Base-by-base conservation (phyloP, 2,329 filamentous ascomycete genomes). In the Zymoseptoria tritici region DNA sequence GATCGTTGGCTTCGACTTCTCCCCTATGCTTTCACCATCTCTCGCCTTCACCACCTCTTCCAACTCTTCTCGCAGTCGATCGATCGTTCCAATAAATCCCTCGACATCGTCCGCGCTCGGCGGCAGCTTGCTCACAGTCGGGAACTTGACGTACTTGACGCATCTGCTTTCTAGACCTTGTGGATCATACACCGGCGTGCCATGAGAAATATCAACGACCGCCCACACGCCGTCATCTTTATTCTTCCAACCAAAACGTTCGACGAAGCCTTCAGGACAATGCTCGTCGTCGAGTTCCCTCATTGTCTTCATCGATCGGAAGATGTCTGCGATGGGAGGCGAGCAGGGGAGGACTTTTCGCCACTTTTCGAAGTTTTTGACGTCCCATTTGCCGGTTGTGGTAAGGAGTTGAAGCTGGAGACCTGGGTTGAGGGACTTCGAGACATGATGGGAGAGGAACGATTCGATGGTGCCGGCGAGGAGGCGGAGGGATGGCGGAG, bases 321-420 rank as follows among this genome's bases (percentile, higher is more conserved):
- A 97, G 4, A 91, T 79, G 13, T 85, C 84, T 0, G 83, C 89
- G 61, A 97, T 94, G 3, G 87, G 85, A 9, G 64, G 63, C 1
- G 68, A 69, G 58, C 66, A 67, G 4, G 63, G 57, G 1, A 59
- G 56, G 13, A 68, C 63, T 19, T 85, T 85, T 73, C 90, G 83
- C 93, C 93, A 97, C 72, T 97, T 97, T 60, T 83, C 85, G 9
- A 97, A 80, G 70, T 97, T 97, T 77, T 97, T 97, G 66, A 97
- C 91, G 70, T 97, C 93, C 93, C 93, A 97, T 76, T 97, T 97
- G 2, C 92, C 92, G 66, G 91, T 89, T 1, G 88, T 90, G 1
- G 88, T 90, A 2, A 89, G 90, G 22, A 97, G 84, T 68, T 94
- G 88, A 16, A 97, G 80, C 74, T 97, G 93, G 92, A 93, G 97